phyloP scores from a whole-genome alignment of 2,329 filamentous ascomycete species.

The Colletotrichum karsti region DNA sequence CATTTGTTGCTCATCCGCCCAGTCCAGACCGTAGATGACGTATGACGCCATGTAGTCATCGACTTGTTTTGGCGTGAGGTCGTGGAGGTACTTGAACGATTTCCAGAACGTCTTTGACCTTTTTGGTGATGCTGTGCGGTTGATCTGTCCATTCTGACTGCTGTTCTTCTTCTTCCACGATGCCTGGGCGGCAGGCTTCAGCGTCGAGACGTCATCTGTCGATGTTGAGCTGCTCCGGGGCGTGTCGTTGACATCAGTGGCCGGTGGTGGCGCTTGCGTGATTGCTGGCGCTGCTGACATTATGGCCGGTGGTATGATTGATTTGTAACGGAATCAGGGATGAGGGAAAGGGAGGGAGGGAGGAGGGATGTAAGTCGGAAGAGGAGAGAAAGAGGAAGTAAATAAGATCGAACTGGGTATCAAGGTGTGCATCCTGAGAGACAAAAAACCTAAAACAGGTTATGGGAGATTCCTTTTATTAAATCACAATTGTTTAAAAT shows the following conservation, averaged over 20 bases:
- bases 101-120: conserved; percentile 58
- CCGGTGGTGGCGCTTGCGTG: neutral
- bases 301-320: neutral
- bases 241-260: neutral
- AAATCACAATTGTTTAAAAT: neutral
- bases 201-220: conserved; percentile 8
- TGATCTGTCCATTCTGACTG: neutral
- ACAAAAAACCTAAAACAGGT: neutral
- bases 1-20: conserved; percentile 59
- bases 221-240: conserved; percentile 22
- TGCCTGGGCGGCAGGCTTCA: conserved; percentile 4
- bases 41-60: conserved; percentile 66
- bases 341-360: neutral
- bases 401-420: neutral
- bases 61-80: conserved; percentile 58
- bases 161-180: neutral
- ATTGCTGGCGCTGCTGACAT: conserved; percentile 14
- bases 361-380: neutral
- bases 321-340: neutral
- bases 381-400: neutral
- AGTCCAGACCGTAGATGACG: conserved; percentile 64
- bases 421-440: neutral
- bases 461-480: neutral
- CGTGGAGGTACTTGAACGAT: conserved; percentile 57
- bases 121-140: conserved; percentile 41